phyloP scores from a whole-genome alignment of 352 stramenopile genomes.

The Phytopythium oedochilum region DNA sequence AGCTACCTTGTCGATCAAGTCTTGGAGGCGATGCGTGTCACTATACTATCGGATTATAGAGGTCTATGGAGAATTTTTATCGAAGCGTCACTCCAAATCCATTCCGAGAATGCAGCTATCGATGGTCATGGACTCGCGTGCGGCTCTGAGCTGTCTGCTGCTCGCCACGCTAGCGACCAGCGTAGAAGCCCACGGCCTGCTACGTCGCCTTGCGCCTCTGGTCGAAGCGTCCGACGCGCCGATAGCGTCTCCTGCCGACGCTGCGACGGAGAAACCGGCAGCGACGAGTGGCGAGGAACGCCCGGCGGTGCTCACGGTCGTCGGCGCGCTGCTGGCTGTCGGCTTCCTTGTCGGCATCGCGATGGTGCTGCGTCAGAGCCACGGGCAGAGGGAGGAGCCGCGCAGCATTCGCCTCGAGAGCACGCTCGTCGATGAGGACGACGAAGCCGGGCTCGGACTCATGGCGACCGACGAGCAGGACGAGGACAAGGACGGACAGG shows the following conservation, averaged over 20 bases:
- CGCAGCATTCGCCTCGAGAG: constrained; percentile 63
- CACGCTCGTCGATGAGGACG: constrained; percentile 12
- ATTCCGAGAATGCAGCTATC: no score
- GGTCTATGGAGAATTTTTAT: background rate
- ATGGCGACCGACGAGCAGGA: constrained; percentile 2
- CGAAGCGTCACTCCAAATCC: background rate
- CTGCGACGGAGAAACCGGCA: background rate
- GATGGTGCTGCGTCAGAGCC: constrained; percentile 50
- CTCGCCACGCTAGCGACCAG: background rate
- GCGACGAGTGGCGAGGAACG: constrained; percentile 7
- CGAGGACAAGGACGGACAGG: background rate
- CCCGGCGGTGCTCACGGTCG: constrained; percentile 67
- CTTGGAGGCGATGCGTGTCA: background rate
- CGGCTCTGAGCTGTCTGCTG: background rate
- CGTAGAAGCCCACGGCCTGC: no score
- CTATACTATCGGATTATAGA: background rate
- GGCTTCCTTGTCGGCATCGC: constrained; percentile 65
- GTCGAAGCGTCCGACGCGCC: background rate
- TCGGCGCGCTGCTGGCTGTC: constrained; percentile 57
- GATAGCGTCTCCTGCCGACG: background rate
- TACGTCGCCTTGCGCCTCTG: background rate
- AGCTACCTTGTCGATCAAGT: no score
- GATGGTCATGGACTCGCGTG: no score
- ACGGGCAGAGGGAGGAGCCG: constrained; percentile 37
- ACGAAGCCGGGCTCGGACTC: constrained; percentile 44